phyloP scores from a whole-genome alignment of 1,284 basidiomycete genomes.

The Rhodotorula sp. region DNA sequence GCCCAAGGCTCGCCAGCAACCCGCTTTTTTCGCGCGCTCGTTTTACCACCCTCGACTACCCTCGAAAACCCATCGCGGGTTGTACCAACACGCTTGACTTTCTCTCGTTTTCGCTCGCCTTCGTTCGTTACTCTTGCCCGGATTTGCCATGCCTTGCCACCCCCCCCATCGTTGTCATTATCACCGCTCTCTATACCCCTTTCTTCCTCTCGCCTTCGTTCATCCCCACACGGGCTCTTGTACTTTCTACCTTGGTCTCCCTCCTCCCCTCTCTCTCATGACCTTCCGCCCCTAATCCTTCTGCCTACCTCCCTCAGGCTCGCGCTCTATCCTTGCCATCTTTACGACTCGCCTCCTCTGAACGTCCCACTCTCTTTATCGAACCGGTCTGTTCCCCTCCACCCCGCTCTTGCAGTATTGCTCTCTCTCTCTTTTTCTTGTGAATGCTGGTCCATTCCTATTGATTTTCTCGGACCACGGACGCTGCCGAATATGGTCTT shows the following conservation, averaged over 20 bases:
- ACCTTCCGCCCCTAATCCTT: neutral
- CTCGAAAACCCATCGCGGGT: neutral
- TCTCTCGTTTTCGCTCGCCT: neutral
- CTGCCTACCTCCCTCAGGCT: neutral
- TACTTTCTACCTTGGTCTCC: no score
- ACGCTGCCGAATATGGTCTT: no score
- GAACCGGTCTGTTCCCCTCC: no score
- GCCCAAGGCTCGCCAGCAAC: no score
- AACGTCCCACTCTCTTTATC: neutral
- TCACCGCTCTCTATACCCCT: neutral
- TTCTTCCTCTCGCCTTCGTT: neutral
- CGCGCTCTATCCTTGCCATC: neutral
- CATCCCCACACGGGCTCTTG: neutral
- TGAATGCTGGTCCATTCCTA: constrained; percentile 2
- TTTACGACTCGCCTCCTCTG: neutral
- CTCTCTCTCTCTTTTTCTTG: neutral
- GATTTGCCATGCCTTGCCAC: neutral
- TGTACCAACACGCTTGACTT: neutral
- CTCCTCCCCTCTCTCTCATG: no score
- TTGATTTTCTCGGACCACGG: neutral
- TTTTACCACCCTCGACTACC: no score
- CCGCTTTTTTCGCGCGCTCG: neutral
- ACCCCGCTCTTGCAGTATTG: neutral
- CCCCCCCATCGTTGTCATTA: neutral
- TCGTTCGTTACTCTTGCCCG: neutral